Evolutionary conservation across 352 stramenopile species (phyloP), one percentile per base, ranked within the genome.

Genomic region (Phytophthora sojae): DNA sequence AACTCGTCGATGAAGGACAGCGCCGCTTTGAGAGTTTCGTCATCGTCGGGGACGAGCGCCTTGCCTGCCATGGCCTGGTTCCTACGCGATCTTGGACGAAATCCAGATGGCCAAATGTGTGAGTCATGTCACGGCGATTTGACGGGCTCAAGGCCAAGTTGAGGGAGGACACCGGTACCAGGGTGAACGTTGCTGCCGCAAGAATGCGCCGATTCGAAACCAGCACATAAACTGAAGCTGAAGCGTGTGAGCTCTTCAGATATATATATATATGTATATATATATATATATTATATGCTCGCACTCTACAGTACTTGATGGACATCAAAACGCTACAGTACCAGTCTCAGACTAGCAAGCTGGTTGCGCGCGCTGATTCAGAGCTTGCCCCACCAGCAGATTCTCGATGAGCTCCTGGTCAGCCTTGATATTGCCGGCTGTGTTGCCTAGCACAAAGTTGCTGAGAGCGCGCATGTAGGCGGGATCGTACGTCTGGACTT

Each of bases 381-480:
- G 55, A 11, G 57, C 51, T 39, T 71, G 65, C 23, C 61, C 32
- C 4, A 75, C 35, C 11, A 75, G 54, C 0, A 62, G 54, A 54
- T 75, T 67, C 57, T 79, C 61, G 54, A 79, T 75, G 37, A 64
- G 57, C 32, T 75, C 61, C 37, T 75, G 67, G 62, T 79, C 66
- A 23, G 59, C 71, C 17, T 64, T 71, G 49, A 73, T 76, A 44
- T 68, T 79, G 62, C 66, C 72, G 44, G 70, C 62, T 7, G 62
- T 75, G 50, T 75, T 75, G 26, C 59, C 51, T 15, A 64, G 50
- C 21, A 79, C 52, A 17, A 76, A 79, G 23, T 76, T 75, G 53
- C 66, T 64, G 14, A 79, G 63, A 5, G 72, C 62, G 15, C 62
- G 57, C 54, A 60, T 61, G 68, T 75, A 75, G 15, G 67, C 50